Conservation (phyloP, 805 yeast species). For the Myxozyma vanderwaltii region DNA sequence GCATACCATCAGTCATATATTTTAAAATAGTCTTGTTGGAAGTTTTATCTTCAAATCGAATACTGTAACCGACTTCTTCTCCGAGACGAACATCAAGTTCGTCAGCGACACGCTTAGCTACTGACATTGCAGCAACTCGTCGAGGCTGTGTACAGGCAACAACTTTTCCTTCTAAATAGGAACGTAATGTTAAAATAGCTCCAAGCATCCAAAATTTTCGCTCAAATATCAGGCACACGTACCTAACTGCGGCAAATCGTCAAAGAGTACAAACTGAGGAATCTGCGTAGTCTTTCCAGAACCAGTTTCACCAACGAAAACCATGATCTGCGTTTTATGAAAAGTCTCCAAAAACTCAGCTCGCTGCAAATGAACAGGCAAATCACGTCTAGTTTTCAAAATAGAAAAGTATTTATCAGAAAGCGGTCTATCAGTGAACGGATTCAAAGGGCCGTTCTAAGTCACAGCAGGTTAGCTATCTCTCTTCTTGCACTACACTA, state of each 20-base stretch:
- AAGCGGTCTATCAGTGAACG: conserved; percentile 73
- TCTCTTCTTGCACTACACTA: conserved; percentile 33
- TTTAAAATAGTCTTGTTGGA: conserved; percentile 77
- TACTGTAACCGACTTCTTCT: conserved; percentile 91
- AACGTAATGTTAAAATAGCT: background rate
- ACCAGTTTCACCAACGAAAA: conserved; percentile 98
- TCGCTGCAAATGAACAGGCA: conserved; percentile 94
- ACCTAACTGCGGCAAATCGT: conserved; percentile 83
- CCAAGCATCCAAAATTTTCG: too few relatives aligned
- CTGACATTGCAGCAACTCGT: conserved; percentile 99
- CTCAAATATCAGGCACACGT: too few relatives aligned
- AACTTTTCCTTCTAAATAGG: conserved; percentile 56
- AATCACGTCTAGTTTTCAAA: conserved; percentile 72
- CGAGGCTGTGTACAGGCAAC: conserved; percentile 96
- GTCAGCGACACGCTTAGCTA: conserved; percentile 95
- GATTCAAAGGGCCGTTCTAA: conserved; percentile 58
- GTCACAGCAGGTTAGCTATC: conserved; percentile 40
- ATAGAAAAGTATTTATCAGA: conserved; percentile 74
- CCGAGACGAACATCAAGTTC: conserved; percentile 95
- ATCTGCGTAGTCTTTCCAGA: conserved; percentile 98
- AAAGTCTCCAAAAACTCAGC: conserved; percentile 81
- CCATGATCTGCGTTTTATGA: conserved; percentile 91
- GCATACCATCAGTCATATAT: conserved; percentile 99
- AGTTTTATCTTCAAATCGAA: conserved; percentile 91
- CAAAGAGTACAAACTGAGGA: conserved; percentile 91